Base-by-base conservation (phyloP, 1,139 yeast genomes). In the Candida gigantensis region DNA sequence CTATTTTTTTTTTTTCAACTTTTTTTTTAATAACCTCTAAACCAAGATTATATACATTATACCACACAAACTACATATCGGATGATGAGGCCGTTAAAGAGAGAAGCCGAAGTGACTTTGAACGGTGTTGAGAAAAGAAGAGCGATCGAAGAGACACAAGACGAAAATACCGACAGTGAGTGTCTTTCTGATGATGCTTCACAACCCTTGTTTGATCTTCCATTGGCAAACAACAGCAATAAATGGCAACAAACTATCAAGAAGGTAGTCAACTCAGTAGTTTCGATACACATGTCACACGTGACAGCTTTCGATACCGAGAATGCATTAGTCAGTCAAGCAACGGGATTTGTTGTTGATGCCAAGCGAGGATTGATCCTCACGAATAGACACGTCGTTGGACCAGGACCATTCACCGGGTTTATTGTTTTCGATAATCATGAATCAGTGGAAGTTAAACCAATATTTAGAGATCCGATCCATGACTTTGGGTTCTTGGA, bases 331-430 rank as follows among this genome's bases (percentile, higher is more conserved):
- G 89, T 84, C 14, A 82, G 94, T 44, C 95, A 89, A 57, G 97
- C 97, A 12, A 87, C 96, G 1, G 97, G 97, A 5, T 89, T 90
- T 58, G 88, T 90, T n/a, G 97, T 90, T 9, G 97, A 90, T 58
- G 73, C 90, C 3, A 68, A 74, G 39, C 61, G 78, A 28, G 97
- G 97, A 7, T 74, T 88, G 44, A 88, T 90, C 42, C 71, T 90
- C 55, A 90, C 97, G 10, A 90, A 90, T 62, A 77, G 96, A 57
- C 97, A 89, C 56, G 97, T 89, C 31, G 96, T 89, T 28, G 96
- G 96, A 1, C 89, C 96, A 0, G 96, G 97, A 7, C 96, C 96
- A 2, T 88, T 90, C 55, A 76, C 81, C 31, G 96, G 97, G 1
- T 87, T 84, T 52, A 95, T 88, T 0, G 90, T 90, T 1, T 89